These are phyloP conservation scores for Rutstroemia sp. DNA, from an alignment of 2,329 filamentous ascomycete genomes.

Conservation along the genomic window DNA sequence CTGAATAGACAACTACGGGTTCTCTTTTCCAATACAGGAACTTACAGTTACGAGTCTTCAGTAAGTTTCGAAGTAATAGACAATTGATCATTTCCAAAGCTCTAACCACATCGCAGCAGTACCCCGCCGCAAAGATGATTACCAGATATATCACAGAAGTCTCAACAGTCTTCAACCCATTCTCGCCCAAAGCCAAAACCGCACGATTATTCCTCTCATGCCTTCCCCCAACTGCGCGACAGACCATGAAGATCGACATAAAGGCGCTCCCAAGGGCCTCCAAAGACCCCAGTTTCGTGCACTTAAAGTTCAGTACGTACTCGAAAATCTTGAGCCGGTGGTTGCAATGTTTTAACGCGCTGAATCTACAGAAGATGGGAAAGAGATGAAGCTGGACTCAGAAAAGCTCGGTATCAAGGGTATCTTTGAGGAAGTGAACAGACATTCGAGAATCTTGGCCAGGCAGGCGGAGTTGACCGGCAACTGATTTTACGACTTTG, in stretches of 20 bases:
- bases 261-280: constrained; percentile 66
- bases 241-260: constrained; percentile 69
- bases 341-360: constrained; percentile 17
- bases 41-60: neutral
- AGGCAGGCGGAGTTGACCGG: constrained; percentile 72
- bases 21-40: neutral
- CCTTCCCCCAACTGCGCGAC: constrained; percentile 72
- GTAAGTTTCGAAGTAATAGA: neutral
- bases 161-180: constrained; percentile 85
- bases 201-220: constrained; percentile 82
- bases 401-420: constrained; percentile 78
- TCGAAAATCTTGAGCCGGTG: neutral
- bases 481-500: constrained; percentile 16
- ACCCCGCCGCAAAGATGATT: constrained; percentile 53
- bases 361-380: constrained; percentile 69
- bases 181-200: constrained; percentile 69
- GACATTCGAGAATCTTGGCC: constrained; percentile 76
- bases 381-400: constrained; percentile 76
- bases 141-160: constrained; percentile 83
- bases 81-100: no score
- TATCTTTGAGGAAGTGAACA: constrained; percentile 79
- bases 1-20: no score
- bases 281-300: constrained; percentile 59
- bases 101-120: neutral
- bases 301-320: constrained; percentile 75